Percentiles rank a stretch among this genome's conserved stretches.
Evolutionary conservation across 495 filamentous ascomycete species (phyloP).

Genomic region (Melanomma pulvis-pyrius): DNA sequence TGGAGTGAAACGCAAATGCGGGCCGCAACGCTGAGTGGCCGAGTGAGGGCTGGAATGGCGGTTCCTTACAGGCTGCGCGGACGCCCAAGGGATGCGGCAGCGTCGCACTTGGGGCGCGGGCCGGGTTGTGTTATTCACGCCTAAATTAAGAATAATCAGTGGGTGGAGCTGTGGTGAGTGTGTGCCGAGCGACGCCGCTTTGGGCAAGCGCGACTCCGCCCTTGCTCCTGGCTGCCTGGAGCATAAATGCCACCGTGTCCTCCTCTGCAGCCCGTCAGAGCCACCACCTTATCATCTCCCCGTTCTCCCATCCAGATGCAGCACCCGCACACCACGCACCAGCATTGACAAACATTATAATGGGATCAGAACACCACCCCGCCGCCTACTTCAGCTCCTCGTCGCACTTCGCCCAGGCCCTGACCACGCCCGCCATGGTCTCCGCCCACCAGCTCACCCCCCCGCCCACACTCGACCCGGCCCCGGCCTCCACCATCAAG

Average conservation of each 20-base stretch:
- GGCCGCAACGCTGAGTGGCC: conserved; percentile 14
- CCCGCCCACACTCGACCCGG: conserved; percentile 12
- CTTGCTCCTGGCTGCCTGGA: conserved; percentile 17
- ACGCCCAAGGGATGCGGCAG: neutral
- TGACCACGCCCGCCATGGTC: conserved; percentile 22
- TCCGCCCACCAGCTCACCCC: conserved; percentile 12
- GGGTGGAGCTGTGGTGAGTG: neutral
- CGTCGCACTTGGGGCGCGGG: neutral
- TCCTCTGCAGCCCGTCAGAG: neutral
- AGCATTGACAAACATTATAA: neutral
- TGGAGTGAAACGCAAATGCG: conserved; percentile 4
- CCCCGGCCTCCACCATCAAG: conserved; percentile 35
- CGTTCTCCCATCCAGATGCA: conserved; percentile 33
- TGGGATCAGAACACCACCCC: conserved; percentile 12
- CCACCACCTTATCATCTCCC: conserved; percentile 3
- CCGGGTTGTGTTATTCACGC: conserved; percentile 27
- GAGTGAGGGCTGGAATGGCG: neutral
- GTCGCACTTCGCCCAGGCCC: conserved; percentile 9
- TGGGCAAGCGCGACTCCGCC: conserved; percentile 13
- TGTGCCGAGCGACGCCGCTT: conserved; percentile 8
- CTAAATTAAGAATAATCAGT: conserved; percentile 32
- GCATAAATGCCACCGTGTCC: conserved; percentile 32
- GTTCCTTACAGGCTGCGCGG: neutral
- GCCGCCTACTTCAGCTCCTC: neutral
- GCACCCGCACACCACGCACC: conserved; percentile 6